A percentile compares a stretch with the other conserved stretches of the same genome.
Evolutionary conservation across 306 rosid species (phyloP).

Genomic region (Chamaecrista fasciculata): DNA sequence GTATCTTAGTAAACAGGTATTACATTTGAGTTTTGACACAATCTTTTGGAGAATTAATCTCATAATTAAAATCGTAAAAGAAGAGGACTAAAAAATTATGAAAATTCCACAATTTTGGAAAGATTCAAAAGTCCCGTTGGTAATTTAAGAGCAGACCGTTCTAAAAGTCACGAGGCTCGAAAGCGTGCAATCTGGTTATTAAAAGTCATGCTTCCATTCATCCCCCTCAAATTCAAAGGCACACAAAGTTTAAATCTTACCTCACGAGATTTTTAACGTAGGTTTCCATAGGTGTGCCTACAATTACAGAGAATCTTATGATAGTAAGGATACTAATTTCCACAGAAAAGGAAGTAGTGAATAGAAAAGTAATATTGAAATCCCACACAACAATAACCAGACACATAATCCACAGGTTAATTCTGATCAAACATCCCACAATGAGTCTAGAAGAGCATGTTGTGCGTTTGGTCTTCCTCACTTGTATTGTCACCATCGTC

Average conservation of each 20-base stretch:
- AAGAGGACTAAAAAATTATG: too few relatives aligned
- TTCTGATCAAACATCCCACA: slow-evolving; percentile 13
- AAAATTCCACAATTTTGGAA: too few relatives aligned
- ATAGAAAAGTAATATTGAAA: neutral
- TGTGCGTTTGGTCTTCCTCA: slow-evolving; percentile 24
- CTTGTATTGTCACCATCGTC: slow-evolving; percentile 19
- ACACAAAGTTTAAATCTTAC: neutral
- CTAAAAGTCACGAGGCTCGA: neutral
- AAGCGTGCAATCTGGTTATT: neutral
- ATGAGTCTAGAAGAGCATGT: slow-evolving; percentile 28
- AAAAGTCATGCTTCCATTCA: neutral
- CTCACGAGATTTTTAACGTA: neutral
- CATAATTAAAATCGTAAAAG: too few relatives aligned
- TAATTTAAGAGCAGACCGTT: neutral
- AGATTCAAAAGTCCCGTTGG: neutral
- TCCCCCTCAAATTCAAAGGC: neutral
- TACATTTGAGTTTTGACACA: too few relatives aligned
- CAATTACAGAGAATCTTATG: slow-evolving; percentile 2
- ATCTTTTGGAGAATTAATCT: too few relatives aligned
- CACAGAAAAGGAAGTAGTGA: slow-evolving; percentile 10
- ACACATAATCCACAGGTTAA: slow-evolving; percentile 10
- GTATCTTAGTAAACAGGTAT: neutral
- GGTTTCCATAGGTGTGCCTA: neutral
- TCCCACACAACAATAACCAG: slow-evolving; percentile 8
- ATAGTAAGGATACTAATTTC: slow-evolving; percentile 9